Base-by-base conservation (phyloP, 2,329 filamentous ascomycete genomes). In the Gliomastix tumulicola region DNA sequence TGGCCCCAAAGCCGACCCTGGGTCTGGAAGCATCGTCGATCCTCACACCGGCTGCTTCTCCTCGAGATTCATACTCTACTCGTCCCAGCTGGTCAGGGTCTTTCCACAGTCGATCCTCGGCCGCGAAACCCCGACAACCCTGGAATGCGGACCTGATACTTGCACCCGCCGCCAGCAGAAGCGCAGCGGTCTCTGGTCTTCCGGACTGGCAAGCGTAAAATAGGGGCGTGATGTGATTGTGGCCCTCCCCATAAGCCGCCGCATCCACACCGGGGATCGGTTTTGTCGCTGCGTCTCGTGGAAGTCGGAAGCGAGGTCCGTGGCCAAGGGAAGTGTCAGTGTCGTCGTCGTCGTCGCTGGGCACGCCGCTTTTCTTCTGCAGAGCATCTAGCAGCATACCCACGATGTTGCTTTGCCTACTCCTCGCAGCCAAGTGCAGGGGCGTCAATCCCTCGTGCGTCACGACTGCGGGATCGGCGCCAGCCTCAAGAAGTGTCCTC, bases 281-380 rank as follows among this genome's bases (percentile, higher is more conserved):
- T n/a, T n/a, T n/a, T n/a, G n/a, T n/a, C n/a, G n/a, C n/a, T n/a
- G n/a, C n/a, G n/a, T n/a, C n/a, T n/a, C n/a, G n/a, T n/a, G n/a
- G n/a, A n/a, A n/a, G n/a, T n/a, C n/a, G n/a, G n/a, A n/a, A n/a
- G n/a, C 11, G 36, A 31, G 6, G 36, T 38, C 30, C 35, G 40
- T 34, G 38, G 28, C 25, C 35, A 38, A 22, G 37, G 33, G 35
- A 38, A 38, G 31, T 38, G 36, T 22, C 34, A 38, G 22, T 38
- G n/a, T n/a, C n/a, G n/a, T n/a, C n/a, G n/a, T n/a, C n/a, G n/a
- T n/a, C n/a, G n/a, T n/a, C n/a, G n/a, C n/a, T n/a, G n/a, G n/a
- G n/a, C n/a, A n/a, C n/a, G n/a, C n/a, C n/a, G n/a, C n/a, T 28
- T 16, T 28, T 28, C 10, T 3, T 8, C 17, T 16, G 7, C 2